phyloP scores from a whole-genome alignment of 176 grass and related monocot genomes.

The Raddia guianensis region DNA sequence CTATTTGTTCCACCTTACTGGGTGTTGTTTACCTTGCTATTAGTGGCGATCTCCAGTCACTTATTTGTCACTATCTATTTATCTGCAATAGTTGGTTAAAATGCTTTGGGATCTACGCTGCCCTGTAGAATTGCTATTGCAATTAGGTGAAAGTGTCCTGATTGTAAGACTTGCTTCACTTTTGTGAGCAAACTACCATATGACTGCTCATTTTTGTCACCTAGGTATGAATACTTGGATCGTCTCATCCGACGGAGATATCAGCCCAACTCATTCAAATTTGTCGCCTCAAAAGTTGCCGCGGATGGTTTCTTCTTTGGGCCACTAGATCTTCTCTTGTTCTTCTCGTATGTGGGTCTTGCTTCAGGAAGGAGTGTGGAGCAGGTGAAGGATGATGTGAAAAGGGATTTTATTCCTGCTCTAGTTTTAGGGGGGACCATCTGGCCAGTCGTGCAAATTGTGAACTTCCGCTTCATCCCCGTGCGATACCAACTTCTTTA shows the following conservation, averaged over 20 bases:
- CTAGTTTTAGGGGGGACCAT: conserved; percentile 62
- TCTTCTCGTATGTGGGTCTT: conserved; percentile 92
- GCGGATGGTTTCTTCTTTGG: conserved; percentile 75
- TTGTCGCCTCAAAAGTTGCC: conserved; percentile 79
- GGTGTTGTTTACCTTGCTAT: neutral
- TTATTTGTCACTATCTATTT: neutral
- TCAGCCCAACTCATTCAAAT: conserved; percentile 65
- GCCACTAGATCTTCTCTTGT: conserved; percentile 69
- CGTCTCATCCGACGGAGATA: conserved; percentile 61
- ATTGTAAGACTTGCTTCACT: neutral
- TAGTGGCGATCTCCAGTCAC: neutral
- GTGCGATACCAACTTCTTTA: conserved; percentile 90
- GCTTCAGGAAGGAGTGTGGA: conserved; percentile 58
- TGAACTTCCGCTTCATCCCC: conserved; percentile 80
- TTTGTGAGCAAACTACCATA: neutral
- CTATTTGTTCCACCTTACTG: neutral
- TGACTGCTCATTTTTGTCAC: conserved; percentile 25
- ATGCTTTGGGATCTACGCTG: neutral
- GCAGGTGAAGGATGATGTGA: conserved; percentile 94
- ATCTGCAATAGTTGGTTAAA: neutral
- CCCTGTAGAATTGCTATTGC: neutral
- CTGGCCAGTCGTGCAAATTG: conserved; percentile 84
- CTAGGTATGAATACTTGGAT: conserved; percentile 94
- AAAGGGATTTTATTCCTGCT: conserved; percentile 85
- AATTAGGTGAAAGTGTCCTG: neutral